phyloP scores from a whole-genome alignment of 2,329 filamentous ascomycete species.

The Zalaria obscura region DNA sequence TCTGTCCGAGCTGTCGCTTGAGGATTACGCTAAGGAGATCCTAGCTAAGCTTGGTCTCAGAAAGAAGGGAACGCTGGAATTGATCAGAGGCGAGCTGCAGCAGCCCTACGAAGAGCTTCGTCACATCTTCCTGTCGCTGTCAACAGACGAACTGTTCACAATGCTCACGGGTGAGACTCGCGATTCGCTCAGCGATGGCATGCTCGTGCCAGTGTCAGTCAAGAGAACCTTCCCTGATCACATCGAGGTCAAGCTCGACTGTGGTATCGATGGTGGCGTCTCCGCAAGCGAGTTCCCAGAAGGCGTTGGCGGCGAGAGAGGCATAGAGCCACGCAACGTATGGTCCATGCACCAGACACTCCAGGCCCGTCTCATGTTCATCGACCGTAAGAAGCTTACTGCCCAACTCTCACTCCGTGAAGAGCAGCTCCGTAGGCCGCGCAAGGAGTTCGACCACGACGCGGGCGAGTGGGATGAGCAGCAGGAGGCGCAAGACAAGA shows the following conservation, averaged over 20 bases:
- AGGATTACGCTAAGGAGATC: constrained; percentile 93
- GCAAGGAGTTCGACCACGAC: constrained; percentile 54
- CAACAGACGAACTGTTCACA: constrained; percentile 72
- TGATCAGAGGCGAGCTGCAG: constrained; percentile 85
- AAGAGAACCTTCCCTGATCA: constrained; percentile 84
- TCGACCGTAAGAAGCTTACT: constrained; percentile 75
- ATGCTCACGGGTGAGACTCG: constrained; percentile 92
- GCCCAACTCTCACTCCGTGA: constrained; percentile 77
- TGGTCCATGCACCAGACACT: constrained; percentile 71
- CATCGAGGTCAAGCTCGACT: constrained; percentile 85
- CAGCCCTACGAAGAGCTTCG: constrained; percentile 89
- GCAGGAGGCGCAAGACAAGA: constrained; percentile 54
- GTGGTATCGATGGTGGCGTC: constrained; percentile 80
- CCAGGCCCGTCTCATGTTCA: constrained; percentile 72
- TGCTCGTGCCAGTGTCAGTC: constrained; percentile 84
- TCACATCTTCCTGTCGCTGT: constrained; percentile 58
- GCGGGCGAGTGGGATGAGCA: constrained; percentile 68
- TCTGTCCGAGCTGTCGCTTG: constrained; percentile 88
- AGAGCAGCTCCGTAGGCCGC: constrained; percentile 59
- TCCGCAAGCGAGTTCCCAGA: constrained; percentile 71
- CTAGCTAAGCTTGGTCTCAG: constrained; percentile 85
- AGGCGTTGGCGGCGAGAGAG: constrained; percentile 46
- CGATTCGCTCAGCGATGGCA: constrained; percentile 69
- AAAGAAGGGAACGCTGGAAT: constrained; percentile 91
- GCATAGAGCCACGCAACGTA: constrained; percentile 41